Evolutionary conservation across 768 basidiomycete genomes (phyloP).

Genomic region (Leucocoprinus leucothites): DNA sequence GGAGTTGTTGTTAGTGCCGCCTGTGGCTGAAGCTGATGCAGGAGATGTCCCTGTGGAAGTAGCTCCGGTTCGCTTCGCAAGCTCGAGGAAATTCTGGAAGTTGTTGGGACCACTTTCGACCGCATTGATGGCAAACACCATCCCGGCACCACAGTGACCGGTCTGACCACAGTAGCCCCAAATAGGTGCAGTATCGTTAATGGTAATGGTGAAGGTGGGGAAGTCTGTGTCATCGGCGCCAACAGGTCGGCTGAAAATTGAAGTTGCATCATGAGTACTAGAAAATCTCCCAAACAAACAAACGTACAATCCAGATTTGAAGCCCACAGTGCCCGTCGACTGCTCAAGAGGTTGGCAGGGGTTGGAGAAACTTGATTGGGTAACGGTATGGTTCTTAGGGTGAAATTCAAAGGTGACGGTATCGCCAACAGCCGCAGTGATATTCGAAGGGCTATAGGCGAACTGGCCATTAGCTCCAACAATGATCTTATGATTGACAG

Average conservation of each 20-base stretch:
- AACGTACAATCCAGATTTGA: constrained; percentile 45
- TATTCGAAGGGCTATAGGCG: constrained; percentile 33
- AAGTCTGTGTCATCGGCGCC: constrained; percentile 32
- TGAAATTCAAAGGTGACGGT: constrained; percentile 42
- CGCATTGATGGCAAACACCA: constrained; percentile 66
- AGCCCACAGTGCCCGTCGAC: constrained; percentile 25
- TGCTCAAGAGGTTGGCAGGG: constrained; percentile 29
- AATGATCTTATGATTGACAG: constrained; percentile 32
- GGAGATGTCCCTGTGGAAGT: constrained; percentile 9
- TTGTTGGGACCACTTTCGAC: constrained; percentile 45
- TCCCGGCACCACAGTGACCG: constrained; percentile 52
- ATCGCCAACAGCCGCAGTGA: constrained; percentile 39
- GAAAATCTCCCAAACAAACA: no score
- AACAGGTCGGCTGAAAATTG: constrained; percentile 37
- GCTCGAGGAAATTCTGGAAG: constrained; percentile 45
- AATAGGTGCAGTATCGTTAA: constrained; percentile 53
- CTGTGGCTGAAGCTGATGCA: background rate
- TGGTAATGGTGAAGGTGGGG: constrained; percentile 44
- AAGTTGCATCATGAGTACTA: no score
- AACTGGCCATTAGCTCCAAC: constrained; percentile 36
- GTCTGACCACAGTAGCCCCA: constrained; percentile 59
- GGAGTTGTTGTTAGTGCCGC: background rate
- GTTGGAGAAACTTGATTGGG: constrained; percentile 36
- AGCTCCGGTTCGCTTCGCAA: constrained; percentile 22
- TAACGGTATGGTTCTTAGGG: constrained; percentile 46